Base-by-base conservation (phyloP, 768 basidiomycete genomes). In the Wakefieldia striispora region DNA sequence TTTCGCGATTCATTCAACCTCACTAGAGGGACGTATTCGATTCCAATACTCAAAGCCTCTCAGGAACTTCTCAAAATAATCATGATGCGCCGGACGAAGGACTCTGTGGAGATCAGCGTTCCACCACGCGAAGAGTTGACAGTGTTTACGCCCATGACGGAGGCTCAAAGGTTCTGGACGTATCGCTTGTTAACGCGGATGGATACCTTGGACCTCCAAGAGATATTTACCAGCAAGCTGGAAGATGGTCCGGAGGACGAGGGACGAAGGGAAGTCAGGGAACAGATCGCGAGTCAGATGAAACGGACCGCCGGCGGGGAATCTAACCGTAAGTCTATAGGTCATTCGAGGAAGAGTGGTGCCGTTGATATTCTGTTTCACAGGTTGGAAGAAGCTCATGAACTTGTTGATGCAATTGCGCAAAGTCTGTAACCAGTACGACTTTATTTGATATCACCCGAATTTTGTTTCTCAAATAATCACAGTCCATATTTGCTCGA, bases 321-420 rank as follows among this genome's bases (percentile, higher is more conserved):
- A 39, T 46, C 65, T 43, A 61, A 60, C 49, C 66, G 70, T 70
- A 59, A 55, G 65, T 44, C 3, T 12, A 17, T 6, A 29, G 2
- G 31, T 1, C 31, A 35, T 44, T 40, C 3, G 8, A 10, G 31
- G 1, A 16, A 19, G 23, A 36, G 4, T 0, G 4, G 8, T 9
- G 9, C 51, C 16, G 12, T 37, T 60, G 17, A 45, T 20, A 2
- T 27, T 16, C 8, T 33, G 13, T n/a, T 21, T 2, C 37, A n/a
- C 50, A 81, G 80, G 72, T 45, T 83, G 78, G 75, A 74, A 67
- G 48, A 75, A 75, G 51, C 69, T 83, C 38, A 82, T 82, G 77
- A 85, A 84, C 63, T 70, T 88, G n/a, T 62, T 88, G 40, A 77
- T 88, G 72, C 85, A 88, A 64, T 70, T 88, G 11, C 75, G 85